Percentiles rank a stretch among this genome's conserved stretches.
Evolutionary conservation across 768 basidiomycete genomes (phyloP).

Genomic region (Calocera cornea): DNA sequence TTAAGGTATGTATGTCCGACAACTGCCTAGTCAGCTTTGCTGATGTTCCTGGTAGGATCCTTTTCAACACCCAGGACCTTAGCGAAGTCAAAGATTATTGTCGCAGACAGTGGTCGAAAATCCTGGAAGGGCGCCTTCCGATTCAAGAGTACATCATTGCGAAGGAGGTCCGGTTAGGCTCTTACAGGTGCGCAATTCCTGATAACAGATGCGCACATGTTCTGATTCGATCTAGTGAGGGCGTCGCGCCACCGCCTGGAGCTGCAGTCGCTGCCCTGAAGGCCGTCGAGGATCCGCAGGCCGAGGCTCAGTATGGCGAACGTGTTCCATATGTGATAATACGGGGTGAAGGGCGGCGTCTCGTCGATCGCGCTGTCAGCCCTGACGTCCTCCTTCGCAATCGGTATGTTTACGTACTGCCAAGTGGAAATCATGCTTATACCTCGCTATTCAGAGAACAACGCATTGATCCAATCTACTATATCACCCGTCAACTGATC

Average conservation of each 20-base stretch:
- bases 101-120: slow-evolving; percentile 65
- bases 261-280: slow-evolving; percentile 70
- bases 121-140: slow-evolving; percentile 65
- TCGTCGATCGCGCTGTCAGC: slow-evolving; percentile 63
- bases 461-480: slow-evolving; percentile 76
- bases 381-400: slow-evolving; percentile 57
- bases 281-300: slow-evolving; percentile 57
- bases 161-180: slow-evolving; percentile 86
- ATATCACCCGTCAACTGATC: slow-evolving; percentile 75
- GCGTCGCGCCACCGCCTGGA: slow-evolving; percentile 79
- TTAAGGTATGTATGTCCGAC: slow-evolving; percentile 45
- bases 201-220: background rate
- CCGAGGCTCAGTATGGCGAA: slow-evolving; percentile 86
- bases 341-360: slow-evolving; percentile 44
- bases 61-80: slow-evolving; percentile 82
- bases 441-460: slow-evolving; percentile 34
- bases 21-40: slow-evolving; percentile 4
- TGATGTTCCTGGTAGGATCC: slow-evolving; percentile 39
- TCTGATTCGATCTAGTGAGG: slow-evolving; percentile 42
- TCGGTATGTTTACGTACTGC: slow-evolving; percentile 31
- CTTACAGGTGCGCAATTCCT: slow-evolving; percentile 53
- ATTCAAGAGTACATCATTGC: slow-evolving; percentile 92
- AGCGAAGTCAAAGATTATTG: slow-evolving; percentile 84
- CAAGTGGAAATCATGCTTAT: background rate
- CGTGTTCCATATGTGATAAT: slow-evolving; percentile 83